Conservation (phyloP, 345 rosid genomes). For the Eucalyptus sideroxylon region DNA sequence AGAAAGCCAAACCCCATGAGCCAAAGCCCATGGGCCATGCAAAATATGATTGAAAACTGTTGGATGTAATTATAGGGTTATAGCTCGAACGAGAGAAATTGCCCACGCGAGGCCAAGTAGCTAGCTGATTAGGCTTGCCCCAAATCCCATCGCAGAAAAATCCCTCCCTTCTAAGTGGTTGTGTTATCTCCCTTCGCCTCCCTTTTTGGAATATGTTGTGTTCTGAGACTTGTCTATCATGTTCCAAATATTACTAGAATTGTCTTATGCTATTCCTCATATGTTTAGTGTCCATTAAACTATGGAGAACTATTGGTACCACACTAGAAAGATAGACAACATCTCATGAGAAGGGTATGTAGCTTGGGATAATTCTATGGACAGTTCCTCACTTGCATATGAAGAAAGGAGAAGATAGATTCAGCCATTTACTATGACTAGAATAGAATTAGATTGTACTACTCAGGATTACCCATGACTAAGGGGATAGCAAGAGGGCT, state of each 20-base stretch:
- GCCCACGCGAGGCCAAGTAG: neutral
- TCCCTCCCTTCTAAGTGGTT: neutral
- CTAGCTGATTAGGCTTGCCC: neutral
- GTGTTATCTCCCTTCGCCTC: neutral
- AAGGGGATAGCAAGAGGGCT: too few relatives aligned
- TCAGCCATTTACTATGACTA: accelerated
- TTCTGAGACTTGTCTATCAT: neutral
- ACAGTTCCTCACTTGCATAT: neutral
- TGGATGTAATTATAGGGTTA: too few relatives aligned
- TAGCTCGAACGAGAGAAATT: neutral
- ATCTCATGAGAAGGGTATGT: neutral
- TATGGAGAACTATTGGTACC: neutral
- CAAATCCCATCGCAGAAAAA: neutral
- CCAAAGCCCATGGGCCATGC: neutral
- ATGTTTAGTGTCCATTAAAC: neutral
- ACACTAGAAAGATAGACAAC: neutral
- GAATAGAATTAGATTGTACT: too few relatives aligned
- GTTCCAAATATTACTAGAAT: too few relatives aligned
- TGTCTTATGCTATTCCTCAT: too few relatives aligned
- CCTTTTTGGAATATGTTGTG: neutral
- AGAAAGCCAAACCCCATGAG: neutral
- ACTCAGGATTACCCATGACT: too few relatives aligned
- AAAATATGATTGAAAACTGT: neutral
- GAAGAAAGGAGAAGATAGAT: neutral
- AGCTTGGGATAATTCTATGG: accelerated